Percentiles rank a stretch among this genome's conserved stretches.
phyloP scores from a whole-genome alignment of 2,329 filamentous ascomycete species.

The Microthyrium microscopicum region DNA sequence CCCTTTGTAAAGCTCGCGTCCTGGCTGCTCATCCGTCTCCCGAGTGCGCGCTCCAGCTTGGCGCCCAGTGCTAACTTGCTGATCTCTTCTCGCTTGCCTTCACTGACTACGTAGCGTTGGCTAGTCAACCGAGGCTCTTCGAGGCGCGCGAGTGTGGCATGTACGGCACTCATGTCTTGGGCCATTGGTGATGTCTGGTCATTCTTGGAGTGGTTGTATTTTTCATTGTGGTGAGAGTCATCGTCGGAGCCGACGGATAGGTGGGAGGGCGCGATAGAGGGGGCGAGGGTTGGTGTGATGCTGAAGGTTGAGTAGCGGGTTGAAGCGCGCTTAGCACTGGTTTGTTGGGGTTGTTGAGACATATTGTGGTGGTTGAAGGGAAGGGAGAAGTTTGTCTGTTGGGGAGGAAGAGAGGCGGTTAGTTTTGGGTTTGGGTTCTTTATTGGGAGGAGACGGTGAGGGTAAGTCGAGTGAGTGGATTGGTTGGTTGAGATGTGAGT shows the following conservation, averaged over 20 bases:
- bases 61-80: conserved; percentile 77
- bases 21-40: conserved; percentile 71
- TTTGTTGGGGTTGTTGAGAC: too few species aligned
- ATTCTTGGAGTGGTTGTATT: conserved; percentile 13
- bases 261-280: conserved; percentile 31
- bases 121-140: conserved; percentile 72
- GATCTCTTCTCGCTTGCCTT: conserved; percentile 67
- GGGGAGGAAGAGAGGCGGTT: too few species aligned
- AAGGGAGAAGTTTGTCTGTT: too few species aligned
- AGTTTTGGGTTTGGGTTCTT: too few species aligned
- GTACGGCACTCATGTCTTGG: conserved; percentile 57
- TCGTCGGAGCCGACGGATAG: conserved; percentile 17
- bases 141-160: conserved; percentile 67
- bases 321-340: conserved; percentile 8
- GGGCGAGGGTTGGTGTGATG: conserved; percentile 31
- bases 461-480: too few species aligned
- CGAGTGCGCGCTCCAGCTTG: conserved; percentile 77
- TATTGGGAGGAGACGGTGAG: too few species aligned
- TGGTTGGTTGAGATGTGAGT: too few species aligned
- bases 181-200: conserved; percentile 32
- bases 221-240: conserved; percentile 12
- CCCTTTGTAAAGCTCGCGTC: conserved; percentile 60
- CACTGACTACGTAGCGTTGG: conserved; percentile 64
- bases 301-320: conserved; percentile 34
- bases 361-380: too few species aligned